Base-by-base conservation (phyloP, 768 basidiomycete genomes). In the Chalciporus pseudorubinellus region DNA sequence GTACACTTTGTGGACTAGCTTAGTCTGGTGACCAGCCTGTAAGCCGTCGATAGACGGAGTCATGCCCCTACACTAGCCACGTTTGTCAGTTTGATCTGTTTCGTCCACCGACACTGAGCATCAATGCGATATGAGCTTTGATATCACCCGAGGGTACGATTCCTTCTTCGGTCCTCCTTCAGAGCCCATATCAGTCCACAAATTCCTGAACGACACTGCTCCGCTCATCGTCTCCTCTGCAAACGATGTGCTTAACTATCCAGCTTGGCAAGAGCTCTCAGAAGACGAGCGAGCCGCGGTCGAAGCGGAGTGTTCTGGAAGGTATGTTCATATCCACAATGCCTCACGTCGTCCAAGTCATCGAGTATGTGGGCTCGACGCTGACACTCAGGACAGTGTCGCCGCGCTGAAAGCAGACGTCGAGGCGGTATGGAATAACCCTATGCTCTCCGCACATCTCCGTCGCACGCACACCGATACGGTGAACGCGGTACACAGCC, bases 151-250 rank as follows among this genome's bases (percentile, higher is more conserved):
- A 48, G 61, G 65, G 31, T 61, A 70, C 26, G 81, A 83, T 55
- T 81, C 77, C 28, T 72, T 78, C 48, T 83, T 86, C 65, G 85
- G 85, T 0, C 85, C 84, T 39, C 71, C 83, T 19, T 87, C 85
- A 36, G 77, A 83, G 29, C 69, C 59, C 21, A 73, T 87, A 28
- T 64, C 79, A 40, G 55, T 87, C 40, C 62, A 60, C 22, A 65
- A 66, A 1, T 85, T 85, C 58, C 52, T 79, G 13, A 66, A 71
- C 12, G 60, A 70, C 44, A 69, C 72, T 6, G 31, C 56, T 57
- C 38, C 53, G 2, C 46, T 59, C 21, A 24, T 22, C 20, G 52
- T 53, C 28, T 44, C 58, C 34, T 50, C 55, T 26, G 42, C 42
- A 12, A 44, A 19, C 19, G 55, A 59, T 19, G 36, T 36, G 5